Evolutionary conservation across 768 basidiomycete genomes (phyloP).

Genomic region (Mycena galericulata): DNA sequence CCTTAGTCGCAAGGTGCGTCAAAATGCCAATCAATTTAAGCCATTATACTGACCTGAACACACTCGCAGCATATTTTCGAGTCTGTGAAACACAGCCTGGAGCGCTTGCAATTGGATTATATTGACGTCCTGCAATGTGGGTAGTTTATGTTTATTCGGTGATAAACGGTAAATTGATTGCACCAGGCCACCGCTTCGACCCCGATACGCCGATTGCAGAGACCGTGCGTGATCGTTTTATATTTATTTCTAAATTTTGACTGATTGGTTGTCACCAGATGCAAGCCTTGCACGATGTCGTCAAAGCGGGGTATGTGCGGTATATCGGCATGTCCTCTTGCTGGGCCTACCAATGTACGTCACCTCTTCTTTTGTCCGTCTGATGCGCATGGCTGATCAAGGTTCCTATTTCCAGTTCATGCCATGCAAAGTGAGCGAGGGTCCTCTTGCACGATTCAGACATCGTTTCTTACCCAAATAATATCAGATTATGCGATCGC

Average conservation of each 20-base stretch:
- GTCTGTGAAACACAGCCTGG: constrained; percentile 67
- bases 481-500: constrained; percentile 67
- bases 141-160: too few relatives aligned
- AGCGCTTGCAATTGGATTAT: constrained; percentile 80
- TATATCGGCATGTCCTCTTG: constrained; percentile 72
- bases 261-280: constrained; percentile 61
- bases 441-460: not conserved
- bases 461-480: not conserved
- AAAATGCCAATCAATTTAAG: not conserved
- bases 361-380: too few relatives aligned
- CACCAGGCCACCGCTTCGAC: constrained; percentile 68
- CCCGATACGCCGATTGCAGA: constrained; percentile 69
- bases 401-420: constrained; percentile 59
- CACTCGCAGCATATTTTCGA: constrained; percentile 78
- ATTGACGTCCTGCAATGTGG: constrained; percentile 80
- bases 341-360: constrained; percentile 69
- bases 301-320: constrained; percentile 70
- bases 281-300: constrained; percentile 77
- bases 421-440: constrained; percentile 64
- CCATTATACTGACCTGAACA: not conserved
- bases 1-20: constrained; percentile 54
- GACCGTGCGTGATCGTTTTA: constrained; percentile 50
- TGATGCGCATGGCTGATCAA: too few relatives aligned
- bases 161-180: constrained; percentile 36
- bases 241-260: not conserved